Evolutionary conservation across 2,329 filamentous ascomycete species (phyloP), one percentile per base, ranked within the genome.

Genomic region (Pestalotiopsis sp.): DNA sequence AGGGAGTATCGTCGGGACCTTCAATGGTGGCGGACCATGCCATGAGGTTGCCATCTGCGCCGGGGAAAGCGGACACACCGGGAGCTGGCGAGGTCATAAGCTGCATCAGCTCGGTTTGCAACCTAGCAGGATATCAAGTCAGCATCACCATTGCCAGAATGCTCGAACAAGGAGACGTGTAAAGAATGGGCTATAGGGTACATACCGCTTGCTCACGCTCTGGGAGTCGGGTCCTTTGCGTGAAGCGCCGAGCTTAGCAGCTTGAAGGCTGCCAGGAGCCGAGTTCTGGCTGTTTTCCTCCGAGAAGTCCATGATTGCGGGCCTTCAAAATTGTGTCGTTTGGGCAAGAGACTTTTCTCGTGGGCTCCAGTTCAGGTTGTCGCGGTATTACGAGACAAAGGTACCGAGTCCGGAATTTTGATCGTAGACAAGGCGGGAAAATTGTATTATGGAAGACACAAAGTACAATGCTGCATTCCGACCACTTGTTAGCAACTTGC

Each of bases 61-160:
- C 92, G 36, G 96, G 96, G 81, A 99, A 99, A 72, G 97, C 97
- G 68, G 95, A 97, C 77, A 98, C 91, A 73, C 96, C 96, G 14
- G 95, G 94, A 0, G 95, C 95, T 1, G 95, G 92, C 57, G 95
- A 95, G 75, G 94, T 95, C 96, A 99, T 98, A 75, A 99, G 90
- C 81, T 96, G 92, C 95, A 99, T 98, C 74, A 99, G 88, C 83
- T 99, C 96, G 63, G 95, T 97, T 83, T 99, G 96, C 68, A 99
- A 87, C 76, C 96, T 98, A 78, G 38, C 1, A 14, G n/a, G n/a
- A 25, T 23, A 36, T 58, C 7, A 36, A 36, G 31, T 36, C 61
- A 49, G 41, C 25, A 25, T 38, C 27, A 14, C 17, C 12, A 20
- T 36, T 27, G 27, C 13, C 23, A 1, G 9, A 13, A 62, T 20